Base-by-base conservation (phyloP, 108 stramenopile genomes). In the Conticribra guillardii region DNA sequence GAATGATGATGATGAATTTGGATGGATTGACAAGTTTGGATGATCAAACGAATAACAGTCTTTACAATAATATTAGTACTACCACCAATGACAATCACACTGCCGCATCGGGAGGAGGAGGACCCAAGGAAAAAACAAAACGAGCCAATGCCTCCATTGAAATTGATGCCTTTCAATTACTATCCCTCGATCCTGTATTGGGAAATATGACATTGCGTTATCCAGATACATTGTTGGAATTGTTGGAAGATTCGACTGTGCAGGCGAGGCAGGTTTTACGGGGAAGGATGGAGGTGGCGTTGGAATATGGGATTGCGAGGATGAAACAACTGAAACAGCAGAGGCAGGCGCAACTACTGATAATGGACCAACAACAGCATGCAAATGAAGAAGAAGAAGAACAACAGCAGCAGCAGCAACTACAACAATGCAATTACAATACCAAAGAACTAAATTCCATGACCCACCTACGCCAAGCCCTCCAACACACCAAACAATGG, bases 161-260 rank as follows among this genome's bases (percentile, higher is more conserved):
- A 69, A 76, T 83, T 23, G 88, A 90, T 46, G 79, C 84, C 45
- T 89, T 84, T 66, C 89, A 90, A 47, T 51, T 95, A 29, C 60
- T 88, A 18, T 61, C 73, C n/a, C 46, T 61, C 2, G 87, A 92
- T 76, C 85, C 90, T 9, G 79, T 90, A 4, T 52, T 95, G 61
- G 94, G 94, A 1, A 85, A 90, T 57, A 26, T 92, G 19, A 77
- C 92, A 5, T 61, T 95, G 32, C 77, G 83, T 24, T 95, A 81
- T 79, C 94, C 94, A 21, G 79, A 87, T 30, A 89, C 87, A 0
- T 60, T 91, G 51, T 60, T 91, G 64, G 89, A 84, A 9, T 29
- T 95, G 18, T 63, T 95, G 26, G 89, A 90, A 62, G 90, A 92
- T 29, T 75, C 90, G 2, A 85, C 90, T 9, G 84, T 92, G 0